A percentile compares a stretch with the other conserved stretches of the same genome.
Evolutionary conservation across 2,329 filamentous ascomycete genomes (phyloP).

Genomic region (Zelopaecilomyces penicillatus): DNA sequence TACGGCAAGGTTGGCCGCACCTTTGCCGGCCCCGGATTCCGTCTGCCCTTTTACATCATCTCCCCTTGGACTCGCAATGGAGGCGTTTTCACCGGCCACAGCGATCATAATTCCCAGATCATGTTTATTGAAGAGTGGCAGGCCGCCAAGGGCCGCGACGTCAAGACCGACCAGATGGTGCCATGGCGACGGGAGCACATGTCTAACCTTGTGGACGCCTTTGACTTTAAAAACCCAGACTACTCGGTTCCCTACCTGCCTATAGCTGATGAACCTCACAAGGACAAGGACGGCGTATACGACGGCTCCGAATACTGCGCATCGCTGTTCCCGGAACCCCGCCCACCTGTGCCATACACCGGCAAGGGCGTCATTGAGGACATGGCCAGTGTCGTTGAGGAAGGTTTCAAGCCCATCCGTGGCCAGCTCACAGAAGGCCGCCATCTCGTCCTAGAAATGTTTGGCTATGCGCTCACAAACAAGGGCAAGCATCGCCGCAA

Average conservation of each 20-base stretch:
- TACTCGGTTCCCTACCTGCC: slow-evolving; percentile 39
- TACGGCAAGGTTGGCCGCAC: slow-evolving; percentile 30
- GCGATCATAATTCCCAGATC: slow-evolving; percentile 48
- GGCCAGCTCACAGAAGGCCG: slow-evolving; percentile 47
- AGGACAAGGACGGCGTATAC: slow-evolving; percentile 32
- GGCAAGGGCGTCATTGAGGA: slow-evolving; percentile 25
- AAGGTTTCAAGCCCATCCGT: slow-evolving; percentile 44
- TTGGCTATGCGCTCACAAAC: slow-evolving; percentile 32
- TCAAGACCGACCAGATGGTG: slow-evolving; percentile 20
- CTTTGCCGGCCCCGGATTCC: slow-evolving; percentile 29
- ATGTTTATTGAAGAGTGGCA: slow-evolving; percentile 44
- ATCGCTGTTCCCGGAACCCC: slow-evolving; percentile 24
- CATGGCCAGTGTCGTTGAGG: slow-evolving; percentile 34
- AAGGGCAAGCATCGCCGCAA: slow-evolving; percentile 2
- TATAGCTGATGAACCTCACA: slow-evolving; percentile 32
- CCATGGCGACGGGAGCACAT: slow-evolving; percentile 25
- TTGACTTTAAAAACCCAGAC: slow-evolving; percentile 42
- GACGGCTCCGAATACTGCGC: slow-evolving; percentile 37
- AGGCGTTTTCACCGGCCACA: slow-evolving; percentile 44
- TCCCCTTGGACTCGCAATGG: slow-evolving; percentile 47
- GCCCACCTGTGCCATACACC: slow-evolving; percentile 41
- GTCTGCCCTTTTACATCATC: slow-evolving; percentile 46
- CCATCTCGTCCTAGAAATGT: slow-evolving; percentile 41
- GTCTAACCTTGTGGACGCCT: slow-evolving; percentile 27
- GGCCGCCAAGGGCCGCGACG: slow-evolving; percentile 30